These are phyloP conservation scores for Corylus americana DNA, from an alignment of 306 rosid species.

Conservation along the genomic window DNA sequence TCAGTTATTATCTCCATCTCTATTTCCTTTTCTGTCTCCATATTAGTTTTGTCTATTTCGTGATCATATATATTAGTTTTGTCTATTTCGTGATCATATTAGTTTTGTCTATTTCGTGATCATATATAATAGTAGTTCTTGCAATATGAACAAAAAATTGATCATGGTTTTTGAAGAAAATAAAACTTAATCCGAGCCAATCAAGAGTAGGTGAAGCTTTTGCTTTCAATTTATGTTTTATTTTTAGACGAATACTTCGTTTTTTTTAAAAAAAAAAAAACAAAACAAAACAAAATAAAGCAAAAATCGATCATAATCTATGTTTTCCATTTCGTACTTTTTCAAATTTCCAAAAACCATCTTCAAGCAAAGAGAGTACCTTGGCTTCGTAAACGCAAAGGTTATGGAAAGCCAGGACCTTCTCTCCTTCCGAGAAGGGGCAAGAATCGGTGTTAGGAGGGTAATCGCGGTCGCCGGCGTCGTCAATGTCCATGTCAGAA, in stretches of 20 bases:
- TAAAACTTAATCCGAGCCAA: background rate
- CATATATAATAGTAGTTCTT: no score
- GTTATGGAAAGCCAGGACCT: constrained; percentile 58
- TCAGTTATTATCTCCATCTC: no score
- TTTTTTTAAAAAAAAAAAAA: no score
- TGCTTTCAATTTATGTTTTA: background rate
- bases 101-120: no score
- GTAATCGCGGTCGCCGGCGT: constrained; percentile 17
- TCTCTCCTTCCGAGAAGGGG: constrained; percentile 56
- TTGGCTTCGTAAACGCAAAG: constrained; percentile 61
- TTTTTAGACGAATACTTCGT: background rate
- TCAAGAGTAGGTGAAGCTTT: background rate
- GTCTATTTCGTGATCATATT: no score
- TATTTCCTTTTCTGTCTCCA: no score
- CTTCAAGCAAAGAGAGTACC: constrained; percentile 33
- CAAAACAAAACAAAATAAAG: background rate
- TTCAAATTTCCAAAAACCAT: background rate
- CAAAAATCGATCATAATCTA: background rate
- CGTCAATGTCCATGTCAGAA: constrained; percentile 30
- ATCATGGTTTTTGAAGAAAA: no score
- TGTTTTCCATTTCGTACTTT: background rate
- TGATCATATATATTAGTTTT: no score
- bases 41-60: no score
- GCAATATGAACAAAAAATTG: no score
- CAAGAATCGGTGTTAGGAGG: constrained; percentile 36